Conservation (phyloP, 1,284 basidiomycete genomes). For the Ustilago hordei region DNA sequence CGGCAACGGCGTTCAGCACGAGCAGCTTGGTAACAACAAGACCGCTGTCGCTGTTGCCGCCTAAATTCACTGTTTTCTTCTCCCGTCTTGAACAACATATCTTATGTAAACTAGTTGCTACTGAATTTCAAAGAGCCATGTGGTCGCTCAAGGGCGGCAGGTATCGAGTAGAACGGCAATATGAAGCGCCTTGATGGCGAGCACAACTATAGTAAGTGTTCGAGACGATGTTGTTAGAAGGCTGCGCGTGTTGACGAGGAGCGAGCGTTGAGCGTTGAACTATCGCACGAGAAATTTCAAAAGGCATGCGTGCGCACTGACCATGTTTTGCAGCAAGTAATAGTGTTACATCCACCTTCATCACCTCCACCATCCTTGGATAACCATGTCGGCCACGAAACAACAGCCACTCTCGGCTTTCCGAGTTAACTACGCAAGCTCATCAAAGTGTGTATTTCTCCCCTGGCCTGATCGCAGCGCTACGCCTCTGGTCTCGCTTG, state of each 20-base stretch:
- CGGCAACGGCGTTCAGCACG: slow-evolving; percentile 27
- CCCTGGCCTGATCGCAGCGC: neutral
- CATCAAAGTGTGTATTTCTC: slow-evolving; percentile 34
- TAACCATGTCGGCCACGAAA: slow-evolving; percentile 3
- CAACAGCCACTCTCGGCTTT: slow-evolving; percentile 42
- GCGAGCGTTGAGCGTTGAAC: neutral
- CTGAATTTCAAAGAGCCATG: neutral
- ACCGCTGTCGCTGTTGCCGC: slow-evolving; percentile 33
- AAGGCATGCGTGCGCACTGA: slow-evolving; percentile 39
- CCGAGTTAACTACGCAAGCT: slow-evolving; percentile 43
- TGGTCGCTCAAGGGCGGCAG: too few relatives aligned
- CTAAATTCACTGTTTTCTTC: neutral
- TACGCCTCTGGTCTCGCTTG: neutral
- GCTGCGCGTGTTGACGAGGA: neutral
- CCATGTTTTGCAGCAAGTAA: slow-evolving; percentile 1
- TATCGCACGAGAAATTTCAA: slow-evolving; percentile 31
- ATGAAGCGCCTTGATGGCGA: too few relatives aligned
- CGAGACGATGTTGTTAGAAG: neutral
- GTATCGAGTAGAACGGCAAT: too few relatives aligned
- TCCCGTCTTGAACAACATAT: neutral
- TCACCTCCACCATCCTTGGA: neutral
- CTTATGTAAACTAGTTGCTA: slow-evolving; percentile 3
- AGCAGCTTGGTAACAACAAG: slow-evolving; percentile 7
- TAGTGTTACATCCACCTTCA: neutral
- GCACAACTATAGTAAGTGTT: neutral